Conservation (phyloP, 176 grass and related monocot species). For the Zea mays region Zm-B73-REFERENCE-NAM-5.0 NC_050097.1:170088501-170089000, state of each 20-base stretch:
- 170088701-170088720: not conserved
- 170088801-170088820: not conserved
- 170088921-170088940: not conserved
- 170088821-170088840: not conserved
- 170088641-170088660: not conserved
- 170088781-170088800: not conserved
- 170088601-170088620: conserved; percentile 90
- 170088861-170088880: not conserved
- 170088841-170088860: not conserved
- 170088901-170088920: not conserved
- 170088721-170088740: not conserved
- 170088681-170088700: not conserved
- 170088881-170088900: not conserved
- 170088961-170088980: not conserved
- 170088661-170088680: not conserved
- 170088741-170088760: not conserved
- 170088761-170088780: not conserved
- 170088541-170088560: conserved; percentile 67
- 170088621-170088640: conserved; percentile 89
- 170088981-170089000: not conserved
- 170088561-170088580: conserved; percentile 66
- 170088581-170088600: conserved; percentile 75
- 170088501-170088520: not conserved
- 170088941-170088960: not conserved
- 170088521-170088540: not conserved